Conservation (phyloP, 495 filamentous ascomycete genomes). For the Tuber brumale region DNA sequence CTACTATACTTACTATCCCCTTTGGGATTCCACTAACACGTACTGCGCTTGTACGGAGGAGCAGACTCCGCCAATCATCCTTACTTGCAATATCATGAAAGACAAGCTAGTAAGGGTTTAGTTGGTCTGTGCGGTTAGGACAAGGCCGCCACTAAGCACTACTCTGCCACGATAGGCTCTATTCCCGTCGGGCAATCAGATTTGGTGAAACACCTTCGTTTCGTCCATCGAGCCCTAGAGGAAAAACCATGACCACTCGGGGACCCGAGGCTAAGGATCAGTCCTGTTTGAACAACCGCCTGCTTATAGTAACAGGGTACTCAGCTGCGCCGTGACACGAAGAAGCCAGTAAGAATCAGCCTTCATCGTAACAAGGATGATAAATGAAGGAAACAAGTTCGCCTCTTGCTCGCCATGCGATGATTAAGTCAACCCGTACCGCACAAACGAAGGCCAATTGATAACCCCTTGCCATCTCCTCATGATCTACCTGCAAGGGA, state of each 20-base stretch:
- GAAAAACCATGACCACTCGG: background rate
- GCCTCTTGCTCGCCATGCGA: background rate
- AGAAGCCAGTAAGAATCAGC: background rate
- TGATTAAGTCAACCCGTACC: background rate
- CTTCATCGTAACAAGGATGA: background rate
- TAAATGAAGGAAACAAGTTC: background rate
- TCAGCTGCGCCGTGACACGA: background rate
- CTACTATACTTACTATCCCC: background rate
- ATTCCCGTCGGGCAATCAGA: background rate
- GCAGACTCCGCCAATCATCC: background rate
- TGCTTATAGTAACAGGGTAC: background rate
- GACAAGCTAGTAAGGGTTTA: background rate
- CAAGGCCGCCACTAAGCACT: background rate
- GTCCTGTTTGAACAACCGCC: slow-evolving; percentile 3
- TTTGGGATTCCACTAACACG: background rate
- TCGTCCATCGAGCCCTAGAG: background rate
- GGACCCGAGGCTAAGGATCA: background rate
- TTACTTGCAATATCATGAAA: background rate
- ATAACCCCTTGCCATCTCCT: background rate
- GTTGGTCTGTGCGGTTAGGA: background rate
- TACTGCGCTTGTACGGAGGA: background rate
- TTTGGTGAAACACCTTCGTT: slow-evolving; percentile 4
- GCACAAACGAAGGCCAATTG: background rate
- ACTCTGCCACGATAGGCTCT: background rate
- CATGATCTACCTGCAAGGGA: background rate